Conservation (phyloP, 1,284 basidiomycete genomes). For the Apiotrichum mycotoxinovorans region DNA sequence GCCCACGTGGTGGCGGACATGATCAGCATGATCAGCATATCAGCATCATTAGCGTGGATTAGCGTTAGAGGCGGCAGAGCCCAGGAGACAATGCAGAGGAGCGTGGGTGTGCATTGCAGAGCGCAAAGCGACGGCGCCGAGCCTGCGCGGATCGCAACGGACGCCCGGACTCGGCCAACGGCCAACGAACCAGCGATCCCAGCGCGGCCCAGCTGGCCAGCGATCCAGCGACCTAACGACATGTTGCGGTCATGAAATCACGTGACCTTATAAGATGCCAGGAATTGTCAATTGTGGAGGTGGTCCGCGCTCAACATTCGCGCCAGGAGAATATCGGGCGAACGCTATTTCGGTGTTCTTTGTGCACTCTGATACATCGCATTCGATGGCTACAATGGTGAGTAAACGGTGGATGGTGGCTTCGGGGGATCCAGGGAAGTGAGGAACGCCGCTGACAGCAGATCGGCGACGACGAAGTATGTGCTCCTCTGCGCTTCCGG, state of each 20-base stretch:
- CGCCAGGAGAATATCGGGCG: no score
- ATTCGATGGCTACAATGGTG: background rate
- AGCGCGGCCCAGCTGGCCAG: no score
- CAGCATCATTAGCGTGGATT: no score
- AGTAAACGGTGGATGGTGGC: background rate
- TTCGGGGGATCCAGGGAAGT: background rate
- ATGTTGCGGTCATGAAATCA: background rate
- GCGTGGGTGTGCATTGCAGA: no score
- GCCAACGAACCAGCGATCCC: no score
- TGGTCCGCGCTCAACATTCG: slow-evolving; percentile 1
- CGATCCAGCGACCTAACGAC: background rate
- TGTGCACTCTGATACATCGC: background rate
- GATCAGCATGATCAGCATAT: no score
- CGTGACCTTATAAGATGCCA: background rate
- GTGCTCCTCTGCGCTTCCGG: background rate
- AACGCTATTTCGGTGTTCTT: background rate
- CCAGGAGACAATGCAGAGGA: no score
- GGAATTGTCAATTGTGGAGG: slow-evolving; percentile 11
- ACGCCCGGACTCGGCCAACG: no score
- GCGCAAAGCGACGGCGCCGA: no score
- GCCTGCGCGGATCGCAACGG: no score
- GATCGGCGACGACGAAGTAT: background rate
- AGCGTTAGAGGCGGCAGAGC: no score
- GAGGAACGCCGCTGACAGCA: background rate
- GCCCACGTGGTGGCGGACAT: no score